Evolutionary conservation across 768 basidiomycete genomes (phyloP).

Genomic region (Lactarius psammicola): DNA sequence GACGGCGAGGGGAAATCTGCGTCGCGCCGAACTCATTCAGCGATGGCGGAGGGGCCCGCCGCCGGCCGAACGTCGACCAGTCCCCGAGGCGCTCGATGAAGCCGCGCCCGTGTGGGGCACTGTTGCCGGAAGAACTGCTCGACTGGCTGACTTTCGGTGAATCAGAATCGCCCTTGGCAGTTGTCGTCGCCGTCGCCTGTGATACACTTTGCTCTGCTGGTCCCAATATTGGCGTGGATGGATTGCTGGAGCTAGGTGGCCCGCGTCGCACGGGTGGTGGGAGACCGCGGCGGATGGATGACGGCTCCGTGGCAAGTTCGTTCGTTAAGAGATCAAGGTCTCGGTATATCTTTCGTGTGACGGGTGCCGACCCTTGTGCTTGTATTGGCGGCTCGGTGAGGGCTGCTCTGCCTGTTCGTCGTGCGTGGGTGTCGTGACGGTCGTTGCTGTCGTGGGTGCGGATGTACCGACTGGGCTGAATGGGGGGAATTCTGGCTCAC

Average conservation of each 20-base stretch:
- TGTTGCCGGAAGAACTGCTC: conserved; percentile 10
- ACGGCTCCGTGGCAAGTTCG: conserved; percentile 26
- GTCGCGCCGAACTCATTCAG: conserved; percentile 28
- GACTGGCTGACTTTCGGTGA: conserved; percentile 15
- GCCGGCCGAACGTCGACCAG: conserved; percentile 41
- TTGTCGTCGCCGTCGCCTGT: neutral
- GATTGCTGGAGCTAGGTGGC: conserved; percentile 6
- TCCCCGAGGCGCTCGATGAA: conserved; percentile 30
- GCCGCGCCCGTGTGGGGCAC: conserved; percentile 8
- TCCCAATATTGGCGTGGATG: neutral
- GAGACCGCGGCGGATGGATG: conserved; percentile 10
- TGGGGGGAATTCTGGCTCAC: conserved; percentile 31
- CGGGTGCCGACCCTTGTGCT: conserved; percentile 17
- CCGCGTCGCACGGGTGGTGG: conserved; percentile 24
- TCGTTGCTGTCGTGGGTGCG: conserved; percentile 21
- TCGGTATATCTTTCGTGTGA: conserved; percentile 41
- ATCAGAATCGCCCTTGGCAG: conserved; percentile 1
- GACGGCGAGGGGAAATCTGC: conserved; percentile 24
- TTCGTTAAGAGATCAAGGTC: conserved; percentile 38
- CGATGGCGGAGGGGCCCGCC: conserved; percentile 26
- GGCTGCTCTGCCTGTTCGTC: neutral
- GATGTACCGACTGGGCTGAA: conserved; percentile 19
- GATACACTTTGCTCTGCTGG: neutral
- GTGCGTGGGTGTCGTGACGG: conserved; percentile 15
- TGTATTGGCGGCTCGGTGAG: neutral